Evolutionary conservation across 1,284 basidiomycete genomes (phyloP), one percentile per base, ranked within the genome.

Genomic region (Sparassis latifolia): DNA sequence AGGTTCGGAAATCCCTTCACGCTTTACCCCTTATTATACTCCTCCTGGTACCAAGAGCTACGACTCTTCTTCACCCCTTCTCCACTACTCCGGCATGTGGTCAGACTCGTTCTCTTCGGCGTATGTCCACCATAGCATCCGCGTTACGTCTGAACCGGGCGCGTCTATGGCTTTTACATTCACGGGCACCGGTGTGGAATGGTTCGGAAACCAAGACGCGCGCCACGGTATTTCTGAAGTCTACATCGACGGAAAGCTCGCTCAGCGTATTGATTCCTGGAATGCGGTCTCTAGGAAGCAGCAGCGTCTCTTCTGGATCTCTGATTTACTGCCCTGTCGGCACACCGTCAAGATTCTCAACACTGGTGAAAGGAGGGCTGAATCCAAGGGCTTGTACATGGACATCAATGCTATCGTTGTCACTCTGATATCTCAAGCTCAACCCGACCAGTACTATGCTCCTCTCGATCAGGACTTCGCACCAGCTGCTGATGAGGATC

Each of bases 341-440:
- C 87, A 90, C 62, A 76, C 73, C 2, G 63, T 89, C 58, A 83
- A 80, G 63, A 76, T 89, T 50, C 69, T 80, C 51, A 82, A 86
- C 56, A 68, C 74, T 1, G 80, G 74, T 9, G 60, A 61, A 46
- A 72, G 69, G 44, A 65, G 66, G 40, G 67, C 70, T 39, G 65
- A 68, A 9, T 65, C 64, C 0, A 62, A 55, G 38, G 61, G 61
- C 31, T 72, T 68, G 12, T 53, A 70, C 10, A 69, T 79, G 44
- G 79, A 82, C 55, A 51, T 89, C 4, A 82, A 86, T 60, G 84
- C 85, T 20, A 74, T 89, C 52, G 76, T 89, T 33, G 79, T 89
- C 28, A 85, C 78, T 10, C 51, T 50, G 20, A 54, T 55, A 44
- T 48, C 42, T 20, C 47, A 45, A 10, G 54, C 54, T 46, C 49